Evolutionary conservation across 495 filamentous ascomycete species (phyloP).

Genomic region (Penicillium bovifimosum): DNA sequence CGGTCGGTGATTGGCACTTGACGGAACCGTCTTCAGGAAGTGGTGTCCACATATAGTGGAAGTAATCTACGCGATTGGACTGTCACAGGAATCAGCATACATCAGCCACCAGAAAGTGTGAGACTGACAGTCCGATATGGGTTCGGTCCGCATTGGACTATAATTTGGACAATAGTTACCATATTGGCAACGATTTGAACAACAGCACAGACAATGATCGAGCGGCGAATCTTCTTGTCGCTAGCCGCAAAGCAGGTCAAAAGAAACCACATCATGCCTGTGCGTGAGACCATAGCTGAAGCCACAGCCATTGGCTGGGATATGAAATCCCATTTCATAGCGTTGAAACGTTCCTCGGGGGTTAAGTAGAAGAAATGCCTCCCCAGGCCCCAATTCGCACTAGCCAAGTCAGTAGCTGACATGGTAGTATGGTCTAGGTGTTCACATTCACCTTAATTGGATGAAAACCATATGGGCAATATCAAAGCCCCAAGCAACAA

Average conservation of each 20-base stretch:
- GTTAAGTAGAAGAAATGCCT: conserved; percentile 28
- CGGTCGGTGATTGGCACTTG: conserved; percentile 27
- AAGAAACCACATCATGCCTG: conserved; percentile 39
- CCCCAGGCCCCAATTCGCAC: conserved; percentile 31
- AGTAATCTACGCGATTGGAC: conserved; percentile 29
- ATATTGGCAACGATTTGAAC: conserved; percentile 32
- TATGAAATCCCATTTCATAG: conserved; percentile 31
- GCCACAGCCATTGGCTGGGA: conserved; percentile 39
- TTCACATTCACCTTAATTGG: conserved; percentile 24
- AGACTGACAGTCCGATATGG: conserved; percentile 24
- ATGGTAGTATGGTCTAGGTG: not conserved
- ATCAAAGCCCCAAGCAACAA: conserved; percentile 28
- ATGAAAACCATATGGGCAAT: conserved; percentile 30
- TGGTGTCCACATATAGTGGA: conserved; percentile 40
- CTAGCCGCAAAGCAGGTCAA: conserved; percentile 32
- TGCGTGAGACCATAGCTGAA: conserved; percentile 40
- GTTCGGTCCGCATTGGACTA: conserved; percentile 36
- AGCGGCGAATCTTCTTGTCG: conserved; percentile 23
- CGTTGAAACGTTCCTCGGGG: conserved; percentile 11
- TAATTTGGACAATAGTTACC: conserved; percentile 32
- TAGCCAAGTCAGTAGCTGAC: conserved; percentile 5
- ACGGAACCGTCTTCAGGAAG: conserved; percentile 32
- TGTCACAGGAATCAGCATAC: conserved; percentile 8
- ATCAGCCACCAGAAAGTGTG: not conserved
- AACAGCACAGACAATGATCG: conserved; percentile 28